These are phyloP conservation scores for Porogramme epimiltina DNA, from an alignment of 1,284 basidiomycete species.

Conservation along the genomic window DNA sequence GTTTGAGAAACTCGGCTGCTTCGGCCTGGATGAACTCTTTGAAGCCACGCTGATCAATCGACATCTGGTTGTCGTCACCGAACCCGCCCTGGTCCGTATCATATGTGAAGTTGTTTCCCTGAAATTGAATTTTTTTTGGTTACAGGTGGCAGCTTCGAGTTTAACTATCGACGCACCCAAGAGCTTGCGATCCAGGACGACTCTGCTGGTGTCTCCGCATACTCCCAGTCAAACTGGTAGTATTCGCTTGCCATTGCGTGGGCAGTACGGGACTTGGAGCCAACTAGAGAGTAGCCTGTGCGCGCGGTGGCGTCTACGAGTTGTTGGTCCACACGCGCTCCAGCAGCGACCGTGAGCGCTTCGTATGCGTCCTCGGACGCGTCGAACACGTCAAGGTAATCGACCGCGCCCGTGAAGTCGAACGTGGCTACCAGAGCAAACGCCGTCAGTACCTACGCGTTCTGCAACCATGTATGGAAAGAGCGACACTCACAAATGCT, in stretches of 20 bases:
- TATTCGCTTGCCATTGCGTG: conserved; percentile 57
- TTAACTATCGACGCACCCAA: conserved; percentile 44
- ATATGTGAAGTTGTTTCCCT: conserved; percentile 72
- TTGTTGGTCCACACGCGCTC: conserved; percentile 21
- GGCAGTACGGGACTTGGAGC: conserved; percentile 43
- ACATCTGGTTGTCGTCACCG: conserved; percentile 53
- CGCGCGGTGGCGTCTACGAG: conserved; percentile 51
- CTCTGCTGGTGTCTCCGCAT: conserved; percentile 58
- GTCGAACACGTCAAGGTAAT: conserved; percentile 50
- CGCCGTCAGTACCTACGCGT: not conserved
- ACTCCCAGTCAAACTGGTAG: conserved; percentile 56
- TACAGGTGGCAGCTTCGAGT: conserved; percentile 5
- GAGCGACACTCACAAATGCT: conserved; percentile 45
- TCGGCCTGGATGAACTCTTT: conserved; percentile 55
- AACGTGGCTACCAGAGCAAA: conserved; percentile 44
- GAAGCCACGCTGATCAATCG: conserved; percentile 63
- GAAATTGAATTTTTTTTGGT: not conserved
- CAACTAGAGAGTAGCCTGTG: conserved; percentile 50
- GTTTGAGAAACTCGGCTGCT: conserved; percentile 51
- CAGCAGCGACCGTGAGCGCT: conserved; percentile 40
- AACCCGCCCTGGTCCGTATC: conserved; percentile 56
- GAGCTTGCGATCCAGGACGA: conserved; percentile 64
- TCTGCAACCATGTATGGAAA: not conserved
- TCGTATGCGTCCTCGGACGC: conserved; percentile 42
- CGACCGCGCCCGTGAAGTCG: conserved; percentile 46